phyloP scores from a whole-genome alignment of 2,329 filamentous ascomycete species.

The Xylariaceae sp. region DNA sequence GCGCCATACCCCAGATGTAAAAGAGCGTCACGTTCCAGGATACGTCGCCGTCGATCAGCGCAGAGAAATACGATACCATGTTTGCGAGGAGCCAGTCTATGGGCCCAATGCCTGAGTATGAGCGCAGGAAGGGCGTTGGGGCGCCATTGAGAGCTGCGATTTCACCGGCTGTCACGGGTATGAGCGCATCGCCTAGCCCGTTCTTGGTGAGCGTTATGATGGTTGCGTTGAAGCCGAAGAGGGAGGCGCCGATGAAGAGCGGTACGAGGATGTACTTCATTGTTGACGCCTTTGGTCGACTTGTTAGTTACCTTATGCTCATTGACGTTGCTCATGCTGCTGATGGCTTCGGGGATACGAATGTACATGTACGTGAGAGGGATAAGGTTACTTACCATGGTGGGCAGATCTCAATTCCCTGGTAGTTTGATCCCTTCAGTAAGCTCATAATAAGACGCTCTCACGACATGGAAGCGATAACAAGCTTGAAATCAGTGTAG shows the following conservation, averaged over 20 bases:
- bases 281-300: conserved; percentile 7
- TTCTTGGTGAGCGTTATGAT: conserved; percentile 12
- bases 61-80: conserved; percentile 29
- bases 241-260: conserved; percentile 20
- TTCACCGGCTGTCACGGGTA: conserved; percentile 6
- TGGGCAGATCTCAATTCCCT: background rate
- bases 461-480: too few relatives aligned
- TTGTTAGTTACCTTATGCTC: too few relatives aligned
- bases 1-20: conserved; percentile 27
- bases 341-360: background rate
- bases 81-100: conserved; percentile 18
- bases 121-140: conserved; percentile 20
- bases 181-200: conserved; percentile 15
- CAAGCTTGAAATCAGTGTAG: too few relatives aligned
- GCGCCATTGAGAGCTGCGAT: conserved; percentile 13
- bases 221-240: conserved; percentile 21
- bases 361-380: background rate
- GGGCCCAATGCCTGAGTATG: conserved; percentile 17
- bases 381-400: background rate
- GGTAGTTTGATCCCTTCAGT: background rate
- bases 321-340: background rate
- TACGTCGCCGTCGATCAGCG: conserved; percentile 24
- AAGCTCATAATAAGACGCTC: background rate
- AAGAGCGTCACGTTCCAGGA: conserved; percentile 19
- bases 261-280: conserved; percentile 19